phyloP scores from a whole-genome alignment of 192 early-diverging fungal species.

The Lobosporangium transversale region DNA sequence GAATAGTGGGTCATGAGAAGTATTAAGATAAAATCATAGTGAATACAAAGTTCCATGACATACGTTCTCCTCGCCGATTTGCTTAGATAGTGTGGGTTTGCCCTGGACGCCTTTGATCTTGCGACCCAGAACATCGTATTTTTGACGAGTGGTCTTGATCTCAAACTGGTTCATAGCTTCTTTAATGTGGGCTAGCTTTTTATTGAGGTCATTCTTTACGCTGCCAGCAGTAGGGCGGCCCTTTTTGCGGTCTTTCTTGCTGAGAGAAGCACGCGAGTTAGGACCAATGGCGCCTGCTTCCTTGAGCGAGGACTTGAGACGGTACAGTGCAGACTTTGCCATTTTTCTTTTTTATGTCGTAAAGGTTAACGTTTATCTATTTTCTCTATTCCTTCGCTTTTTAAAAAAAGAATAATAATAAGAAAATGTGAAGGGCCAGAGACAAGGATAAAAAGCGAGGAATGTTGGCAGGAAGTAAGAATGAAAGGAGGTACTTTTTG shows the following conservation, averaged over 20 bases:
- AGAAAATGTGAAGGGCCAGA: too few species aligned
- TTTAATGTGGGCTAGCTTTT: conserved; percentile 55
- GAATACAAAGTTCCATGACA: too few species aligned
- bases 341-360: too few species aligned
- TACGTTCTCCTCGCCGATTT: conserved; percentile 84
- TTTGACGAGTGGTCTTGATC: conserved; percentile 78
- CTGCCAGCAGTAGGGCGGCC: conserved; percentile 58
- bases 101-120: conserved; percentile 86
- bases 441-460: too few species aligned
- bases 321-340: conserved; percentile 80
- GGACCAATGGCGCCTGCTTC: conserved; percentile 82
- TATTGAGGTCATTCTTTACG: conserved; percentile 65
- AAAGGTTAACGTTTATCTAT: too few species aligned
- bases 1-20: too few species aligned
- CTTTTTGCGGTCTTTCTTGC: conserved; percentile 69
- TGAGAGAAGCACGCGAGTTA: conserved; percentile 65
- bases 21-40: too few species aligned
- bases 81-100: conserved; percentile 81
- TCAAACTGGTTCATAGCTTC: conserved; percentile 90
- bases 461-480: conserved; percentile 8
- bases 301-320: conserved; percentile 82
- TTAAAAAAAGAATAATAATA: too few species aligned
- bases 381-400: too few species aligned
- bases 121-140: conserved; percentile 86
- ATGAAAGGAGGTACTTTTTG: neutral